Base-by-base conservation (phyloP, 192 early-diverging fungal genomes). In the Dissophora ornata region DNA sequence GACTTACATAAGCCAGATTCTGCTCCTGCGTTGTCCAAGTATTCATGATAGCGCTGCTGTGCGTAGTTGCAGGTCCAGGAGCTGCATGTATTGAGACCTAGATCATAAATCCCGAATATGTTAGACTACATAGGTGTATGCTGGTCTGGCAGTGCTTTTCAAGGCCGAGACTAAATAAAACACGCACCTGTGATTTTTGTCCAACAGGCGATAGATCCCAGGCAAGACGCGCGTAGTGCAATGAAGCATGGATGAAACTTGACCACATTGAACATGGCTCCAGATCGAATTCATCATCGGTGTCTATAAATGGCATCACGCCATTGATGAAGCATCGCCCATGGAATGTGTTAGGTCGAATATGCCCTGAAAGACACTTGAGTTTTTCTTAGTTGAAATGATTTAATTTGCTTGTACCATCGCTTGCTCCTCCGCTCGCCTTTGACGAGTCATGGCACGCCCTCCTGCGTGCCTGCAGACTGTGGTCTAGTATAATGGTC, bases 191-290 rank as follows among this genome's bases (percentile, higher is more conserved):
- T 12, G 64, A 25, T 46, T 62, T 62, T 34, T 61, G 63, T 5
- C 57, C 52, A 24, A 62, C 25, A 0, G 73, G 73, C 5, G 73
- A 49, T 4, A 77, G 29, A 29, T 77, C 73, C 36, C 59, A 28
- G 2, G 47, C 42, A 25, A 77, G 44, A 13, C 73, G 73, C 15
- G 64, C 30, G 64, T 67, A 77, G 41, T 77, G 73, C 21, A 77
- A 36, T 25, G 58, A 54, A 15, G 73, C 73, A 62, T 77, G 57
- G n/a, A 77, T 30, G 15, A 67, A 67, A 26, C 64, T 63, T 8
- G 57, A 44, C 73, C 73, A 77, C 73, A 77, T 77, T 52, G 73
- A 62, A 26, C 64, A 77, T 26, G 73, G 65, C 38, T 77, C 73
- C 6, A 67, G 15, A 7, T 44, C 64, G 36, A 77, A 57, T 16